phyloP scores from a whole-genome alignment of 768 basidiomycete genomes.

The Thelephora ganbajun region DNA sequence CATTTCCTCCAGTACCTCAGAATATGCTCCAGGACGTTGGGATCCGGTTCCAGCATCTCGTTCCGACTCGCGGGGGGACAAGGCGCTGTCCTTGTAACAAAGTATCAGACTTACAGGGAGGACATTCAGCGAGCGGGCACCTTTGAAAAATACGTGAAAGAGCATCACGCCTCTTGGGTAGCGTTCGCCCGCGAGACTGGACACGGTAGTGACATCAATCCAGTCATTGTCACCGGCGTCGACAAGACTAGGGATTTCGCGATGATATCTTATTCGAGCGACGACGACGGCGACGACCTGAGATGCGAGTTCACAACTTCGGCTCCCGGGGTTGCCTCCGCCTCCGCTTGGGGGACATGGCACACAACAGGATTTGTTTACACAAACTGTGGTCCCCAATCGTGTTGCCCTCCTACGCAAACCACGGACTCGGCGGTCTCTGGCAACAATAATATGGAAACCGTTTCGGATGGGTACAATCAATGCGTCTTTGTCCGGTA shows the following conservation, averaged over 20 bases:
- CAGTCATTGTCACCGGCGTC: background rate
- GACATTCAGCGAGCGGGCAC: background rate
- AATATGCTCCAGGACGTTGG: no score
- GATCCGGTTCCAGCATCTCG: background rate
- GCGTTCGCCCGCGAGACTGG: background rate
- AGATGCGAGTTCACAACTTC: background rate
- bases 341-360: background rate
- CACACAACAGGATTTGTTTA: background rate
- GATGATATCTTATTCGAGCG: background rate
- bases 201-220: background rate
- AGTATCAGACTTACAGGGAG: background rate
- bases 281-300: background rate
- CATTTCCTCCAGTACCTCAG: background rate
- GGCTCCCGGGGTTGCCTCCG: background rate
- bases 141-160: background rate
- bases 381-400: no score
- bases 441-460: no score
- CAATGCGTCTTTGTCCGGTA: no score
- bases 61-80: background rate
- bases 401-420: background rate
- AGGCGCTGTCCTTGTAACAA: background rate
- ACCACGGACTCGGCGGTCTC: no score
- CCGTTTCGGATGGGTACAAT: no score
- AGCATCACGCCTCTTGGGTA: background rate
- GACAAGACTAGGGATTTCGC: background rate